Evolutionary conservation across 2,329 filamentous ascomycete species (phyloP), one percentile per base, ranked within the genome.

Genomic region (Aspergillus sp.): DNA sequence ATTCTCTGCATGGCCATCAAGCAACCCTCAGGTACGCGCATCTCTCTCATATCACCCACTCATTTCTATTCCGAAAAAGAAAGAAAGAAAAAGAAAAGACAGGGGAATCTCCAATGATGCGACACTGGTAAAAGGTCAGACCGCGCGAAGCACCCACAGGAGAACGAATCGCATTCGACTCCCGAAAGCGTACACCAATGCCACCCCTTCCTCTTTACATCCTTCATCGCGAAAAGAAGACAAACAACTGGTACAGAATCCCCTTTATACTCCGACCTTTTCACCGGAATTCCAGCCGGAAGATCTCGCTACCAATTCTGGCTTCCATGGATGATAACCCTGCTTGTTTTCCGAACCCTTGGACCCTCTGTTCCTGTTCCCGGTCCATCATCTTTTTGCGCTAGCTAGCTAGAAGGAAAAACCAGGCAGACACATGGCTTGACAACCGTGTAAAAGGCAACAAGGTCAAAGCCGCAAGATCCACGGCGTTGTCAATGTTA

Each of bases 61-160:
- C 19, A 19, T 2, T 19, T 19, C 19, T 19, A 19, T 19, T 19
- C 19, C 19, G 19, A 19, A 19, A 19, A 19, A 19, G 19, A 19
- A 19, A 19, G 19, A 19, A 19, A 29, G 39, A 12, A 45, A 33
- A n/a, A 41, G 12, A 26, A 46, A 44, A 51, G 53, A 48, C 26
- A 19, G 36, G 12, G 27, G 9, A 41, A 45, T 63, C 65, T 70
- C 68, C 67, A 48, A 64, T 69, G 68, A 71, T 71, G 68, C 49
- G 47, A 63, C 54, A 56, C 62, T 71, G 68, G 68, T 71, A 71
- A 71, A 71, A 71, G 68, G 67, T 71, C 68, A 65, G 68, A 71
- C 64, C 56, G 52, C 53, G 52, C 49, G 43, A 48, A 27, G 42
- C 52, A 40, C 47, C 7, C 36, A 19, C 19, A 19, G 19, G 8